Conservation (phyloP, 2,329 filamentous ascomycete species). For the Aspergillus latus region DNA sequence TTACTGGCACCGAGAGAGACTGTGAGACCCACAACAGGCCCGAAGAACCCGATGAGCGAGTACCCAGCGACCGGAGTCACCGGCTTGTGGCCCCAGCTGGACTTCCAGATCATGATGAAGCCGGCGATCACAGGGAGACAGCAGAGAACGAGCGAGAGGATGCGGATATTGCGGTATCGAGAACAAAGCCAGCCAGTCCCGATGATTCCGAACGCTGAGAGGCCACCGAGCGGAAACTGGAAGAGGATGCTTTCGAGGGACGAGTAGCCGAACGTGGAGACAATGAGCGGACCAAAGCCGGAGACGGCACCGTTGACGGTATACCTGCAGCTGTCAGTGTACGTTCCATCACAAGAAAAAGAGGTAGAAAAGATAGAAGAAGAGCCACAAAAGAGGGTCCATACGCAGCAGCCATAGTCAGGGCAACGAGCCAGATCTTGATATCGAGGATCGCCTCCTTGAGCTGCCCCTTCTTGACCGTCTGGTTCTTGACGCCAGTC, state of each 20-base stretch:
- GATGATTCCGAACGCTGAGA: constrained; percentile 68
- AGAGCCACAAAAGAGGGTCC: constrained; percentile 12
- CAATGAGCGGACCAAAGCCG: constrained; percentile 70
- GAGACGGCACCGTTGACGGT: constrained; percentile 70
- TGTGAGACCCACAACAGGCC: constrained; percentile 64
- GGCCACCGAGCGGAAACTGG: constrained; percentile 70
- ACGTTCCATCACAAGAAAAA: too few relatives aligned
- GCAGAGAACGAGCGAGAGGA: constrained; percentile 63
- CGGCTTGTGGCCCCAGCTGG: constrained; percentile 61
- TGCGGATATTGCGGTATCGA: constrained; percentile 61
- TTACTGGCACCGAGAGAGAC: constrained; percentile 64
- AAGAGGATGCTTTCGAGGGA: constrained; percentile 66
- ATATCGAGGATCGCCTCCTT: constrained; percentile 58
- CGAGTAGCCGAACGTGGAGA: constrained; percentile 68
- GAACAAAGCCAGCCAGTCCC: constrained; percentile 65
- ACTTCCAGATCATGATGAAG: constrained; percentile 73
- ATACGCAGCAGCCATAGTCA: constrained; percentile 67
- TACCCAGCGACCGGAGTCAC: constrained; percentile 69
- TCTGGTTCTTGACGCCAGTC: constrained; percentile 62
- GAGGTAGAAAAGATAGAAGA: too few relatives aligned
- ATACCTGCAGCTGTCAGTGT: constrained; percentile 45
- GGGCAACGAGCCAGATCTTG: constrained; percentile 58
- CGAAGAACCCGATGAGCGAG: constrained; percentile 71
- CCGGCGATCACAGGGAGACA: constrained; percentile 74
- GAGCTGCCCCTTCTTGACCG: constrained; percentile 61